Percentiles rank a stretch among this genome's conserved stretches.
Conservation (phyloP, 1,284 basidiomycete species). For the Phellinidium pouzarii region DNA sequence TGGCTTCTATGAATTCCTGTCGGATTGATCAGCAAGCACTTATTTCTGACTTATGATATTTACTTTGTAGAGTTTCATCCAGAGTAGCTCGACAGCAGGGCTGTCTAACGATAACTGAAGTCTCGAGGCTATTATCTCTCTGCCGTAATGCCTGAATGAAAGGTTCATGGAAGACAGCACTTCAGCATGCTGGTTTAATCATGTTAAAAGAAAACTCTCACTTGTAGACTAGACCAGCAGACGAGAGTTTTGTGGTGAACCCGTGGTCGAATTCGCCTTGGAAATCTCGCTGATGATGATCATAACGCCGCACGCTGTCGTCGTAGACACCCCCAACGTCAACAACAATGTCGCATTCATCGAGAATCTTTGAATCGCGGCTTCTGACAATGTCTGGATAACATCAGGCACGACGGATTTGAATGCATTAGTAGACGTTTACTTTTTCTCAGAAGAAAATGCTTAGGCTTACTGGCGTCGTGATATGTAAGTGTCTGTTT, state of each 20-base stretch:
- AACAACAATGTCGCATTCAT: constrained; percentile 91
- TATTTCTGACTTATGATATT: constrained; percentile 5
- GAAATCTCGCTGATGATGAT: constrained; percentile 97
- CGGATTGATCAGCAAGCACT: constrained; percentile 1
- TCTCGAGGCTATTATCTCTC: constrained; percentile 73
- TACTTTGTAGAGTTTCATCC: constrained; percentile 86
- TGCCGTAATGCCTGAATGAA: constrained; percentile 85
- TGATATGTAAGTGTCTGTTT: constrained; percentile 73
- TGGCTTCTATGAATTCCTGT: constrained; percentile 88
- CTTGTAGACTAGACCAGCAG: constrained; percentile 95
- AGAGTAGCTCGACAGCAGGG: constrained; percentile 65
- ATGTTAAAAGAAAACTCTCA: constrained; percentile 29
- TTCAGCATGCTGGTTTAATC: constrained; percentile 7
- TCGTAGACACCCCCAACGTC: constrained; percentile 96
- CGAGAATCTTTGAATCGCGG: constrained; percentile 75
- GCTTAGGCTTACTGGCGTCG: constrained; percentile 49
- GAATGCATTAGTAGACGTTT: not conserved
- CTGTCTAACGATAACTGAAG: constrained; percentile 49
- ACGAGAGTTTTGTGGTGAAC: constrained; percentile 84
- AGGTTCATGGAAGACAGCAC: constrained; percentile 6
- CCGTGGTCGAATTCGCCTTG: constrained; percentile 83
- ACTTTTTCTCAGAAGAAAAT: not conserved
- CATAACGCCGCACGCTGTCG: constrained; percentile 71
- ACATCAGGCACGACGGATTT: not conserved
- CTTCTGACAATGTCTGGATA: constrained; percentile 69